A percentile compares a stretch with the other conserved stretches of the same genome.
Evolutionary conservation across 305 asterid genomes (phyloP).

Genomic region (Fraxinus dipetala): DNA sequence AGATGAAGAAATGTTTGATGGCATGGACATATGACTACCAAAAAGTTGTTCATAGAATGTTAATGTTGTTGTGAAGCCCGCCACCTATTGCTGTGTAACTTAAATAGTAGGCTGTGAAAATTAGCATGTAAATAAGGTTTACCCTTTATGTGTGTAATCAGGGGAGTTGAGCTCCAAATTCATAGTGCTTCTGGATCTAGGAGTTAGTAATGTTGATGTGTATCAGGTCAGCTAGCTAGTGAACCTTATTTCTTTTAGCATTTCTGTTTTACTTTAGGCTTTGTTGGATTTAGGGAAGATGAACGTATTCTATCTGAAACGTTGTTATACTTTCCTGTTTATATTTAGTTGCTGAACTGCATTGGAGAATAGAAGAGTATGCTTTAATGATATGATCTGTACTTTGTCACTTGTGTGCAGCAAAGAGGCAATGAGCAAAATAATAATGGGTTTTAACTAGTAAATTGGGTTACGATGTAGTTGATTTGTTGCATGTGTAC

Average conservation of each 20-base stretch:
- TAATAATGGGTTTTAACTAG: background rate
- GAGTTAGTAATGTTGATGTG: background rate
- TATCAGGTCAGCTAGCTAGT: background rate
- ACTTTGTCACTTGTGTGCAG: background rate
- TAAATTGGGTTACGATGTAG: background rate
- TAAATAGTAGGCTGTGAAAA: background rate
- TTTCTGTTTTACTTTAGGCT: background rate
- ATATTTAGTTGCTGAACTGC: background rate
- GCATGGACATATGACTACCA: constrained; percentile 71
- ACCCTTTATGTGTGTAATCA: background rate
- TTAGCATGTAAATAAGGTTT: background rate
- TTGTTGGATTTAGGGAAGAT: background rate
- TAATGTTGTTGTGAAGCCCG: background rate
- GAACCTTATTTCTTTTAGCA: background rate
- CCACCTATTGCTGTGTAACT: background rate
- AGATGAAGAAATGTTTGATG: constrained; percentile 71
- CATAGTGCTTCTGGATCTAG: background rate
- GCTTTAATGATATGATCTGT: background rate
- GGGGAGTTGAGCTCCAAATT: background rate
- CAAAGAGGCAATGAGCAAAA: background rate
- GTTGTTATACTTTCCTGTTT: background rate
- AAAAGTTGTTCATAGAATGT: constrained; percentile 8
- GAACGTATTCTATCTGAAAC: background rate
- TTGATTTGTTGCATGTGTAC: background rate
- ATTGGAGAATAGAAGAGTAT: background rate